These are phyloP conservation scores for Neonectria hederae DNA, from an alignment of 2,329 filamentous ascomycete species.

Conservation along the genomic window DNA sequence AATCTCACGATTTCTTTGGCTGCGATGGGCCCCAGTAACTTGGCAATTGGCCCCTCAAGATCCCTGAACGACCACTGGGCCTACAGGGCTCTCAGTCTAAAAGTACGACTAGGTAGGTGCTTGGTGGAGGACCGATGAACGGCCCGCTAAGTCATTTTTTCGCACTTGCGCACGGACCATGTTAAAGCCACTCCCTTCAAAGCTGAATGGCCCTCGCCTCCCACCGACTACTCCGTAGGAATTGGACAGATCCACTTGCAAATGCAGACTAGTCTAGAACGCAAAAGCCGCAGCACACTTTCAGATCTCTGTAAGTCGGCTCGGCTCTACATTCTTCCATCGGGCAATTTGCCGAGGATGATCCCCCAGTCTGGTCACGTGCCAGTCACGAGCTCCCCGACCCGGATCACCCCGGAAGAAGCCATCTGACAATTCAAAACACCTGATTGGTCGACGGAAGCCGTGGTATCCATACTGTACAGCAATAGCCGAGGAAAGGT, in stretches of 20 bases:
- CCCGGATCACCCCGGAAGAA: constrained; percentile 43
- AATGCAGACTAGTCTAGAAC: too few species aligned
- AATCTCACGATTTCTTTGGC: constrained; percentile 40
- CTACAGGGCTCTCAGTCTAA: not conserved
- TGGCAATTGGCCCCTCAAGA: constrained; percentile 35
- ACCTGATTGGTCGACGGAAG: constrained; percentile 38
- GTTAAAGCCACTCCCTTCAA: not conserved
- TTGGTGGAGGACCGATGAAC: constrained; percentile 1
- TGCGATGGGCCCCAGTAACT: constrained; percentile 3
- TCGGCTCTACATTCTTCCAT: constrained; percentile 18
- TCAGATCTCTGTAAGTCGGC: too few species aligned
- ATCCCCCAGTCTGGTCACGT: constrained; percentile 29
- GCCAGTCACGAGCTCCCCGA: constrained; percentile 38
- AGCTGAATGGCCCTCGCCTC: not conserved
- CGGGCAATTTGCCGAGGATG: constrained; percentile 30
- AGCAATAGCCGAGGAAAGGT: constrained; percentile 47
- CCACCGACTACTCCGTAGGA: too few species aligned
- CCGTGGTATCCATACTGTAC: constrained; percentile 28
- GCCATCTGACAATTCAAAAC: constrained; percentile 45
- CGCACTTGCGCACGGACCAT: not conserved
- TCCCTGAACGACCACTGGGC: constrained; percentile 19
- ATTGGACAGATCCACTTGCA: too few species aligned
- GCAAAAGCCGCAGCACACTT: too few species aligned
- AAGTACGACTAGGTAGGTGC: too few species aligned
- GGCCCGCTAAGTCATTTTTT: not conserved